These are phyloP conservation scores for Sarocladium oryzae DNA, from an alignment of 2,329 filamentous ascomycete species.

Conservation along the genomic window DNA sequence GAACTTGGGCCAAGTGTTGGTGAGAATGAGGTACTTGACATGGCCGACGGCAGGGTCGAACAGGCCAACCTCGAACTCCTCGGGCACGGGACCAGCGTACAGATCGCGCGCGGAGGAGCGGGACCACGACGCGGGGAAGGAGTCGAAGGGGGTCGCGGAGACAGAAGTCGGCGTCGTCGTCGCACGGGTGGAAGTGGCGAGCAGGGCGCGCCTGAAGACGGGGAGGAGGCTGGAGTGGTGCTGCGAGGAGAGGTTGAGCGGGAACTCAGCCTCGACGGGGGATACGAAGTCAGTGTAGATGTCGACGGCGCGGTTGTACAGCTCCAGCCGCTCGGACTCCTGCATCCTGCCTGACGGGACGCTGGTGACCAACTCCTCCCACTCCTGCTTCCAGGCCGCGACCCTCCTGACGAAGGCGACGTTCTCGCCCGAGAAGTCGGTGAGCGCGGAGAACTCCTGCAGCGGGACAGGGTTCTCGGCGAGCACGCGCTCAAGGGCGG, in stretches of 20 bases:
- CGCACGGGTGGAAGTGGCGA: constrained; percentile 28
- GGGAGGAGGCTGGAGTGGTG: constrained; percentile 44
- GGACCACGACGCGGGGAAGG: constrained; percentile 15
- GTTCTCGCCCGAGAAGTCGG: constrained; percentile 53
- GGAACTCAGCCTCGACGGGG: constrained; percentile 53
- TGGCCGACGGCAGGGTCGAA: constrained; percentile 55
- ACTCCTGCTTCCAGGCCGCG: constrained; percentile 33
- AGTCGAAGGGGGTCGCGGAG: constrained; percentile 36
- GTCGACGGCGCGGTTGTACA: constrained; percentile 49
- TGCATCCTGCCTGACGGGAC: background rate
- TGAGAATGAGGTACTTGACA: constrained; percentile 62
- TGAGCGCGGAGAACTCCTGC: constrained; percentile 44
- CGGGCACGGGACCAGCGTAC: constrained; percentile 30
- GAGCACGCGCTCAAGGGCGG: constrained; percentile 43
- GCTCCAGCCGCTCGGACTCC: background rate
- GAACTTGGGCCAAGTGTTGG: constrained; percentile 63
- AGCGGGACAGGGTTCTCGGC: constrained; percentile 38
- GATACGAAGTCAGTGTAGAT: constrained; percentile 59
- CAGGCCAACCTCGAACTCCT: constrained; percentile 43
- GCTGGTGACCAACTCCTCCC: background rate
- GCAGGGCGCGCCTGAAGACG: constrained; percentile 43
- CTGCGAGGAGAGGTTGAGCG: constrained; percentile 54
- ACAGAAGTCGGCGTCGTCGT: constrained; percentile 23
- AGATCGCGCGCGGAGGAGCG: background rate
- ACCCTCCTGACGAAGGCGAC: constrained; percentile 47